Conservation (phyloP, 306 rosid species). For the Arachis stenosperma region DNA sequence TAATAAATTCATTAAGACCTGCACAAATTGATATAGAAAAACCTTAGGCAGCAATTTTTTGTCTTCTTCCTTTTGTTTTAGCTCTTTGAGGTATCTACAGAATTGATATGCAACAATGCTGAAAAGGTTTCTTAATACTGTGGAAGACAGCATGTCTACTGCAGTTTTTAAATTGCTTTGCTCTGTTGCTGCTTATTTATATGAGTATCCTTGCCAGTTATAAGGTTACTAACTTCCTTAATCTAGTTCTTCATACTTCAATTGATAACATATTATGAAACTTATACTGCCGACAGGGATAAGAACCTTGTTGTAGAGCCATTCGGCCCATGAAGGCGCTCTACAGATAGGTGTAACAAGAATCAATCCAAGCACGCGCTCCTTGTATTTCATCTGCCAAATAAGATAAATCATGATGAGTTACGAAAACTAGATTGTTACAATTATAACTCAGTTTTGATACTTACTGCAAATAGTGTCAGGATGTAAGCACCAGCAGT, state of each 20-base stretch:
- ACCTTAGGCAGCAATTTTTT: conserved; percentile 2
- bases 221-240: conserved; percentile 8
- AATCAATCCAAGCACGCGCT: conserved; percentile 79
- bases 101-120: neutral
- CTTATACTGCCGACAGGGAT: conserved; percentile 24
- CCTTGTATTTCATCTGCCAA: conserved; percentile 73
- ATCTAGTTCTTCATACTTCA: conserved; percentile 28
- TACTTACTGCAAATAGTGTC: conserved; percentile 81
- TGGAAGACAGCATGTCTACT: neutral
- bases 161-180: conserved; percentile 7
- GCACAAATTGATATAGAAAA: conserved; percentile 34
- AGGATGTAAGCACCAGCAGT: conserved; percentile 90
- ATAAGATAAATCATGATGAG: conserved; percentile 30
- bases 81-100: neutral
- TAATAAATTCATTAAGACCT: conserved; percentile 74
- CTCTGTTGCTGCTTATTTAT: neutral
- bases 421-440: conserved; percentile 26
- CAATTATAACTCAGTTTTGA: conserved; percentile 8
- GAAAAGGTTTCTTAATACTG: neutral
- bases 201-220: neutral
- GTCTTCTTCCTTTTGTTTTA: neutral
- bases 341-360: conserved; percentile 84
- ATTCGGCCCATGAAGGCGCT: conserved; percentile 88
- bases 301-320: conserved; percentile 84
- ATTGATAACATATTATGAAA: conserved; percentile 19